phyloP scores from a whole-genome alignment of 2,329 filamentous ascomycete species.

The Rachicladosporium sp. region DNA sequence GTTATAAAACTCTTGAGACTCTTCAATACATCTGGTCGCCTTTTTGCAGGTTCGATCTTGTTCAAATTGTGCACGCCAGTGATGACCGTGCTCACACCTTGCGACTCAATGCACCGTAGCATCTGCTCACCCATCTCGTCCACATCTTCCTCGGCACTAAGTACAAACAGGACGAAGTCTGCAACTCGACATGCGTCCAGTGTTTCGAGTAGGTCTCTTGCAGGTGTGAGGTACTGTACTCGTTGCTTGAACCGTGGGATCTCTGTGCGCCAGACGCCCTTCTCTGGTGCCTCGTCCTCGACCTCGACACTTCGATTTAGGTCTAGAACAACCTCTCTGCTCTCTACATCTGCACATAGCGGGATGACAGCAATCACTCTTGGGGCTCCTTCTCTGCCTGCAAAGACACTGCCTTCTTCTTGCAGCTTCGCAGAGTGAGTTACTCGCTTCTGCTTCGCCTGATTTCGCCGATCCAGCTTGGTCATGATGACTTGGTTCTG shows the following conservation, averaged over 20 bases:
- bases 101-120: slow-evolving; percentile 75
- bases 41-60: slow-evolving; percentile 66
- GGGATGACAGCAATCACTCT: slow-evolving; percentile 81
- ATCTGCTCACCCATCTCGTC: slow-evolving; percentile 77
- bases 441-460: slow-evolving; percentile 79
- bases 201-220: slow-evolving; percentile 61
- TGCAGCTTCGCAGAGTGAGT: slow-evolving; percentile 74
- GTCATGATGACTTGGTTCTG: slow-evolving; percentile 95
- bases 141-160: slow-evolving; percentile 73
- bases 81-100: slow-evolving; percentile 88
- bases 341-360: slow-evolving; percentile 61
- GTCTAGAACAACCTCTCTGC: slow-evolving; percentile 51
- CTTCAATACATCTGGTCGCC: slow-evolving; percentile 58
- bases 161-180: slow-evolving; percentile 78
- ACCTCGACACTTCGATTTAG: slow-evolving; percentile 74
- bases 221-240: slow-evolving; percentile 68
- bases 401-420: slow-evolving; percentile 67
- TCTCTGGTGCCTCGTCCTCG: slow-evolving; percentile 48
- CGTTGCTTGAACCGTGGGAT: slow-evolving; percentile 93
- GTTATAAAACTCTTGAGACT: slow-evolving; percentile 87
- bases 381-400: slow-evolving; percentile 75
- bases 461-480: slow-evolving; percentile 89
- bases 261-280: slow-evolving; percentile 48
- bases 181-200: slow-evolving; percentile 78
- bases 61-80: slow-evolving; percentile 64